Percentiles rank a stretch among this genome's conserved stretches.
Conservation (phyloP, 495 filamentous ascomycete genomes). For the Lasiosphaeria miniovina region DNA sequence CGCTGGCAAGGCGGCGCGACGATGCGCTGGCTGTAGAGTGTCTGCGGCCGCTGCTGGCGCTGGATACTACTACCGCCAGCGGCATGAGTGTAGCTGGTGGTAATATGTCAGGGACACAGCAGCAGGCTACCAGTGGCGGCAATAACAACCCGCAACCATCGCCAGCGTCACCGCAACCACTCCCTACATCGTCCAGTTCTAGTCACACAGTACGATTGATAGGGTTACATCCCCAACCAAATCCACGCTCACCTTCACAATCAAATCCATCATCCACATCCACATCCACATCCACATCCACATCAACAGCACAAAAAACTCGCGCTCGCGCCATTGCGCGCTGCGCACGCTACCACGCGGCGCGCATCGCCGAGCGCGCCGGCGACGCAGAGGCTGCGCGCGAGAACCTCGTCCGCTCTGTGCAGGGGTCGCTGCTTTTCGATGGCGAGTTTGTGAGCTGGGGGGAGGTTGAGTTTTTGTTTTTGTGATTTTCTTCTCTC, state of each 20-base stretch:
- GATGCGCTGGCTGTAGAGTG: constrained; percentile 5
- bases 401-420: constrained; percentile 9
- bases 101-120: background rate
- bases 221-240: background rate
- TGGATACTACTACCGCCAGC: background rate
- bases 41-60: background rate
- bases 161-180: background rate
- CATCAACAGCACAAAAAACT: background rate
- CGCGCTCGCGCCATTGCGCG: constrained; percentile 2
- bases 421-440: constrained; percentile 13
- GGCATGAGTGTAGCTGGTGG: background rate
- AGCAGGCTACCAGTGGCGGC: background rate
- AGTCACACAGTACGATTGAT: too few species aligned
- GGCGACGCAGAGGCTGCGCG: constrained; percentile 7
- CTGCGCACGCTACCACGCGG: constrained; percentile 20
- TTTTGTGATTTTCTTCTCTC: constrained; percentile 9
- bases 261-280: constrained; percentile 3
- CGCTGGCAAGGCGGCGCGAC: constrained; percentile 4
- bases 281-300: background rate
- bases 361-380: constrained; percentile 10
- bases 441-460: constrained; percentile 18
- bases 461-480: constrained; percentile 24
- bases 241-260: background rate
- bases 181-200: too few species aligned
- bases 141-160: background rate